A percentile compares a stretch with the other conserved stretches of the same genome.
phyloP scores from a whole-genome alignment of 768 basidiomycete genomes.

The Agrocybe chaxingu region DNA sequence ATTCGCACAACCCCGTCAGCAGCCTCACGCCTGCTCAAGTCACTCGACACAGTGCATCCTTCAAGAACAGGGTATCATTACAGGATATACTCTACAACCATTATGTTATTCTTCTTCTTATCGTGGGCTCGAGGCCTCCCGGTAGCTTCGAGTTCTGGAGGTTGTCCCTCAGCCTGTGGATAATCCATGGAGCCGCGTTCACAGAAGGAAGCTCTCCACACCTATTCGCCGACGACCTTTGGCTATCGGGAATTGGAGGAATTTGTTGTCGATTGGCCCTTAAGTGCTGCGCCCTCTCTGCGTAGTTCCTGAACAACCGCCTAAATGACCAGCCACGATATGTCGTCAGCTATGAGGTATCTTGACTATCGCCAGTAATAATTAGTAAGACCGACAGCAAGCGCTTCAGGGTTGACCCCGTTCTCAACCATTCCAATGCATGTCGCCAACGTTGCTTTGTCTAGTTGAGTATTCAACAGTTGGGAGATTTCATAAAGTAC shows the following conservation, averaged over 20 bases:
- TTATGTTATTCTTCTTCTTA: too few relatives aligned
- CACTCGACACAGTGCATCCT: too few relatives aligned
- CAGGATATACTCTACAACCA: too few relatives aligned
- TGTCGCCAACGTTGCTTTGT: conserved; percentile 88
- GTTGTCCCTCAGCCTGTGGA: too few relatives aligned
- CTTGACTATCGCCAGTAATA: neutral
- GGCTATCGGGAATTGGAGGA: conserved; percentile 4
- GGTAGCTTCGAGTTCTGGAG: too few relatives aligned
- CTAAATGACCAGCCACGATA: conserved; percentile 32
- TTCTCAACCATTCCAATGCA: conserved; percentile 91
- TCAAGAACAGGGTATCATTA: too few relatives aligned
- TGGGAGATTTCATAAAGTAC: conserved; percentile 88
- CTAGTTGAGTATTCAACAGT: conserved; percentile 80
- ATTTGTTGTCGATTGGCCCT: conserved; percentile 21
- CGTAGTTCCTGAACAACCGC: conserved; percentile 84
- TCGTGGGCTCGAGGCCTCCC: too few relatives aligned
- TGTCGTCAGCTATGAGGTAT: conserved; percentile 12
- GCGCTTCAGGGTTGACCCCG: conserved; percentile 88
- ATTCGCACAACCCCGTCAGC: neutral
- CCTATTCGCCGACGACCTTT: neutral
- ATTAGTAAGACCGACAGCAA: conserved; percentile 58
- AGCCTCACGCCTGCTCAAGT: too few relatives aligned
- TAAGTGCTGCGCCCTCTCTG: conserved; percentile 54
- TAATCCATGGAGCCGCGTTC: too few relatives aligned
- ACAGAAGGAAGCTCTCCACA: too few relatives aligned